phyloP scores from a whole-genome alignment of 2,329 filamentous ascomycete species.

The Arthrobotrys conoides region DNA sequence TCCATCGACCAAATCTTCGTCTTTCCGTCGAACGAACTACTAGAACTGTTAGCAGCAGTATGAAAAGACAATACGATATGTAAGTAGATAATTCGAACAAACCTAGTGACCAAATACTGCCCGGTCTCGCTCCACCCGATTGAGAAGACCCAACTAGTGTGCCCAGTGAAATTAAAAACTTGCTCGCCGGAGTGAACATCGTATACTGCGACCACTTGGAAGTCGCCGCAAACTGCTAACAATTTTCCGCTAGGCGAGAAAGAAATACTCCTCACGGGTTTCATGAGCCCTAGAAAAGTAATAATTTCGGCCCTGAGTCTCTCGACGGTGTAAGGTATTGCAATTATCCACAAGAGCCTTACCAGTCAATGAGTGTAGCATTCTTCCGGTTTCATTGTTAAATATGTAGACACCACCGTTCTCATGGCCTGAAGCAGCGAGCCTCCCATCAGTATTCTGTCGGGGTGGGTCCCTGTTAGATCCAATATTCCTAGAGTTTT shows the following conservation, averaged over 20 bases:
- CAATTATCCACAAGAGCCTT: conserved; percentile 63
- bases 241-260: conserved; percentile 90
- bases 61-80: not conserved
- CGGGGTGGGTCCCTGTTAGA: conserved; percentile 14
- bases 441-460: conserved; percentile 80
- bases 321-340: not conserved
- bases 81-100: conserved; percentile 63
- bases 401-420: conserved; percentile 94
- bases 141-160: conserved; percentile 88
- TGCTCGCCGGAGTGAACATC: conserved; percentile 94
- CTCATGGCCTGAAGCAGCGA: conserved; percentile 92
- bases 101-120: conserved; percentile 88
- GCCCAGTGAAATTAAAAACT: conserved; percentile 84
- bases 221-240: conserved; percentile 90
- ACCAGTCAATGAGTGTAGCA: conserved; percentile 88
- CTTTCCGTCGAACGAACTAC: conserved; percentile 86
- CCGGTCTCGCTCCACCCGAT: conserved; percentile 95
- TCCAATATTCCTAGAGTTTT: conserved; percentile 3
- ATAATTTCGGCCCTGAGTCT: not conserved
- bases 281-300: conserved; percentile 77
- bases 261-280: conserved; percentile 84
- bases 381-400: conserved; percentile 87
- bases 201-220: conserved; percentile 89
- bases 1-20: conserved; percentile 97
- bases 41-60: conserved; percentile 47